Evolutionary conservation across 768 basidiomycete genomes (phyloP).

Genomic region (Mycena galopus): DNA sequence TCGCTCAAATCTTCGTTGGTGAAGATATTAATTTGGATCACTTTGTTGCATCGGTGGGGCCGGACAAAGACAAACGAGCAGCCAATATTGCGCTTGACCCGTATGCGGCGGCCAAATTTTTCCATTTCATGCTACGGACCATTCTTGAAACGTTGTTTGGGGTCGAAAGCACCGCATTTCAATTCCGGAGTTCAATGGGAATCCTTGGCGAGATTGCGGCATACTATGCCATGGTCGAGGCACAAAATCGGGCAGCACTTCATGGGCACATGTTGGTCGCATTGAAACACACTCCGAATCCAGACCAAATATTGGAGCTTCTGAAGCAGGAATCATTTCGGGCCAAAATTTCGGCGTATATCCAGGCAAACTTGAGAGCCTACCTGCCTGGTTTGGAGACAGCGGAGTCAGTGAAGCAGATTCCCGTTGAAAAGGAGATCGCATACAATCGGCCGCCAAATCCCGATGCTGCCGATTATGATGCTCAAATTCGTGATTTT

Average conservation of each 20-base stretch:
- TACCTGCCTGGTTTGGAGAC: constrained; percentile 47
- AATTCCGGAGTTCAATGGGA: constrained; percentile 19
- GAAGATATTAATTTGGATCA: constrained; percentile 57
- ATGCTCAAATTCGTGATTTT: neutral
- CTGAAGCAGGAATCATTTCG: constrained; percentile 47
- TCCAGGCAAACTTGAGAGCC: constrained; percentile 48
- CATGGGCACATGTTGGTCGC: constrained; percentile 54
- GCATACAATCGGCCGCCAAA: constrained; percentile 52
- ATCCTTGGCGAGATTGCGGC: constrained; percentile 27
- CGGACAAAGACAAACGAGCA: constrained; percentile 30
- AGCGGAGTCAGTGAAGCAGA: constrained; percentile 37
- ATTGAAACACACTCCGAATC: constrained; percentile 45
- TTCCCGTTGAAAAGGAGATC: constrained; percentile 40
- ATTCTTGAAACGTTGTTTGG: constrained; percentile 46
- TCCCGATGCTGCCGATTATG: constrained; percentile 42
- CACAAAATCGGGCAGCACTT: constrained; percentile 53
- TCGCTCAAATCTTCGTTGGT: constrained; percentile 58
- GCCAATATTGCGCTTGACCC: constrained; percentile 46
- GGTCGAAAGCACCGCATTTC: constrained; percentile 31
- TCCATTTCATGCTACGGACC: constrained; percentile 42
- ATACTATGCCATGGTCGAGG: constrained; percentile 48
- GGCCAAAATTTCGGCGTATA: constrained; percentile 41
- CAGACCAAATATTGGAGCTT: constrained; percentile 42
- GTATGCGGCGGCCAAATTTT: constrained; percentile 50
- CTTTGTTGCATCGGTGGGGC: constrained; percentile 40